phyloP scores from a whole-genome alignment of 306 rosid species.

The Hylodesmum podocarpum region DNA sequence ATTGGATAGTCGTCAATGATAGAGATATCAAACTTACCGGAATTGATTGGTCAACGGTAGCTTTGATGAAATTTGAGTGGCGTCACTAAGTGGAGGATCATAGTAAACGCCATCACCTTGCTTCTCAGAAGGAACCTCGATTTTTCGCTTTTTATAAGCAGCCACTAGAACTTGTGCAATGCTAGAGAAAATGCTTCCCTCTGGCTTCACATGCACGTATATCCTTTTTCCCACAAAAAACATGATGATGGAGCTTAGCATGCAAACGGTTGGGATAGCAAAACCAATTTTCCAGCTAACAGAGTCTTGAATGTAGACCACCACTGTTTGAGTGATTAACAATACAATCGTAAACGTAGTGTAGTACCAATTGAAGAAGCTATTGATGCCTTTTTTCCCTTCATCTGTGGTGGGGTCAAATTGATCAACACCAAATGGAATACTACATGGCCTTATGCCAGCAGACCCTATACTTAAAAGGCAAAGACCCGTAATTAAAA shows the following conservation, averaged over 20 bases:
- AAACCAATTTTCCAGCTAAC: conserved; percentile 86
- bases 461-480: conserved; percentile 59
- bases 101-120: conserved; percentile 29
- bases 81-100: conserved; percentile 58
- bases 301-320: conserved; percentile 72
- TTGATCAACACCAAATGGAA: conserved; percentile 86
- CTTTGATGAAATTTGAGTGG: conserved; percentile 36
- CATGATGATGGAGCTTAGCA: conserved; percentile 52
- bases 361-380: conserved; percentile 82
- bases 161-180: conserved; percentile 64
- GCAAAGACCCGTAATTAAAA: conserved; percentile 48
- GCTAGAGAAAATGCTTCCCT: conserved; percentile 65
- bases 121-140: conserved; percentile 37
- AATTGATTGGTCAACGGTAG: conserved; percentile 62
- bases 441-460: conserved; percentile 82
- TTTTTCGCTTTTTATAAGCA: conserved; percentile 55
- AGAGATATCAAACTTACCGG: conserved; percentile 42
- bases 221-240: conserved; percentile 60
- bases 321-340: conserved; percentile 46
- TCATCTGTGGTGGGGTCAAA: conserved; percentile 61
- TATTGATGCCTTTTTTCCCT: conserved; percentile 61
- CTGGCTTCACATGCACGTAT: conserved; percentile 57
- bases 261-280: conserved; percentile 61
- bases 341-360: conserved; percentile 38
- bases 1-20: neutral